Conservation (phyloP, 2,329 filamentous ascomycete species). For the Plenodomus lindquistii region DNA sequence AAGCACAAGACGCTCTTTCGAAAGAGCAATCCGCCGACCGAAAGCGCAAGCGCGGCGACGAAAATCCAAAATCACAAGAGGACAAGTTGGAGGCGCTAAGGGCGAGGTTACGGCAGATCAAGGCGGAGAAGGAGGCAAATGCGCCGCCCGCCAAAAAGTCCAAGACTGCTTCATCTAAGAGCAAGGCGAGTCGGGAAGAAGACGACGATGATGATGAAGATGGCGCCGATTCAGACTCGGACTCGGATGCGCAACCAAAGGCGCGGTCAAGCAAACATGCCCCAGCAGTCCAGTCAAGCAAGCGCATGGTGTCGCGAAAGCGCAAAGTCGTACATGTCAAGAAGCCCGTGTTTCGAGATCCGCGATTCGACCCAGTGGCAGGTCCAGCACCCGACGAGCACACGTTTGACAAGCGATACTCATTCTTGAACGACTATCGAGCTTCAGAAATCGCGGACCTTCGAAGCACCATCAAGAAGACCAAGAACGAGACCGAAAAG, state of each 20-base stretch:
- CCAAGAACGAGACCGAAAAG: conserved; percentile 67
- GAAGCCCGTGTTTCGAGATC: conserved; percentile 71
- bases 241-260: conserved; percentile 41
- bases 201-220: conserved; percentile 34
- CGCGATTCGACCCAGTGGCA: conserved; percentile 77
- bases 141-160: conserved; percentile 25
- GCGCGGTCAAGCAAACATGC: conserved; percentile 81
- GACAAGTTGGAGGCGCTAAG: conserved; percentile 53
- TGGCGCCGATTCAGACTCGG: conserved; percentile 31
- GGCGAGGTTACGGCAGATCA: conserved; percentile 50
- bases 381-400: conserved; percentile 59
- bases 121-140: conserved; percentile 43
- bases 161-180: conserved; percentile 18
- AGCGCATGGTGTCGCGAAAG: conserved; percentile 78
- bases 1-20: conserved; percentile 74
- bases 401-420: conserved; percentile 72
- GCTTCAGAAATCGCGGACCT: conserved; percentile 80
- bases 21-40: conserved; percentile 33
- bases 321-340: conserved; percentile 70
- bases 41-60: conserved; percentile 50
- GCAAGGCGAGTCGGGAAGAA: conserved; percentile 15
- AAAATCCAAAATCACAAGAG: conserved; percentile 47
- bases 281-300: conserved; percentile 79
- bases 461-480: conserved; percentile 66
- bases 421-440: conserved; percentile 86